Evolutionary conservation across 495 filamentous ascomycete species (phyloP), one percentile per base, ranked within the genome.

Genomic region (Penicillium taxi): DNA sequence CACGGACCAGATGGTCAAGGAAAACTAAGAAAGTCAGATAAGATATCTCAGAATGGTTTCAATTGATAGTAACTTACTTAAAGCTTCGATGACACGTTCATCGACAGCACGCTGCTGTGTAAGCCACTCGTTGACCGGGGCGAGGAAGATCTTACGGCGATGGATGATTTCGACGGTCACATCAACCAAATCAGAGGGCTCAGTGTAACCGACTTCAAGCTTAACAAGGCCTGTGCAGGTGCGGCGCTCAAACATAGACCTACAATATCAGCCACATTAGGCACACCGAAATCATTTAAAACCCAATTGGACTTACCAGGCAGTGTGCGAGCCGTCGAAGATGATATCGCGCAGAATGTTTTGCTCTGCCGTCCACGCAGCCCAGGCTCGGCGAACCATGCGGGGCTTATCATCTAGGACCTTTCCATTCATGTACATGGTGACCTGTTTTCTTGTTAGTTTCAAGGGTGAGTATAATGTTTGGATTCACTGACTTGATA

Each of bases 1-100:
- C 80, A 9, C 90, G 86, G 24, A 98, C 59, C 13, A 86, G 63
- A 53, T 98, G 91, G 43, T 98, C 90, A 2, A 96, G 64, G 58
- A 95, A 93, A 55, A 82, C 74, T 69, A 22, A 33, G 14, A 37
- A 15, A 32, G 32, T 65, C 37, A 64, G 47, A 37, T 14, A 30
- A 28, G 5, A 12, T 23, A 14, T 25, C 11, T 17, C n/a, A 22
- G 8, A 11, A 29, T 14, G 3, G 11, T 29, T 0, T 4, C 18
- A 27, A 16, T 2, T 3, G 6, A 14, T 3, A 18, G 15, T 5
- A 15, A 61, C 66, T 61, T 64, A 80, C 75, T 94, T 44, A 96
- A 74, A 27, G 83, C 78, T 50, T 93, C 83, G 11, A 94, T 63
- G 18, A 87, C 73, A 8, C 62, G 44, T 19, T 73, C 73, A 41